Evolutionary conservation across 305 asterid species (phyloP).

Genomic region (Rubia peregrina): DNA sequence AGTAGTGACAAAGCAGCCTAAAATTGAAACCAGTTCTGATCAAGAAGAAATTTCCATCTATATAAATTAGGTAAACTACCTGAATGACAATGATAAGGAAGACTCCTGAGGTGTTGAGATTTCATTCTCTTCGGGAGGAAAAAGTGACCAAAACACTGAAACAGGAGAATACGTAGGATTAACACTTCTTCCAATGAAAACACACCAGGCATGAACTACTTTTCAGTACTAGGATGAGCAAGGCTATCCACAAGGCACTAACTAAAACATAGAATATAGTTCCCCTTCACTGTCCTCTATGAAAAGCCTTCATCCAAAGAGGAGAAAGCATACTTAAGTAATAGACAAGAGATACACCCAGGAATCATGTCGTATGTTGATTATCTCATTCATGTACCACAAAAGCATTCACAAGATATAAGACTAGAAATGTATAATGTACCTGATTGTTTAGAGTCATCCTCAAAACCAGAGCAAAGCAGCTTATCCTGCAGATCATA

Average conservation of each 20-base stretch:
- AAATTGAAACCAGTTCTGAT: not conserved
- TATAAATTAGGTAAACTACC: conserved; percentile 30
- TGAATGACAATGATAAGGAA: conserved; percentile 76
- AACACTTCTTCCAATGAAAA: not conserved
- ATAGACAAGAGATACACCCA: not conserved
- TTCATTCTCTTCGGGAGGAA: conserved; percentile 57
- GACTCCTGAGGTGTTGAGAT: conserved; percentile 63
- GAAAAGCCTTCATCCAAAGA: not conserved
- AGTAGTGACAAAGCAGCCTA: not conserved
- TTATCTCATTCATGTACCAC: not conserved
- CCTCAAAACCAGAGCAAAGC: conserved; percentile 49
- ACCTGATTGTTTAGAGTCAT: conserved; percentile 69
- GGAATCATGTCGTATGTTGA: not conserved
- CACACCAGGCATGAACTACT: not conserved
- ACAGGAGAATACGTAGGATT: conserved; percentile 14
- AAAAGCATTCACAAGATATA: conserved; percentile 1
- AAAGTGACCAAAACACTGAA: conserved; percentile 87
- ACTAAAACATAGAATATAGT: not conserved
- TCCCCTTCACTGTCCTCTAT: not conserved
- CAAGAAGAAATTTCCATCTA: not conserved
- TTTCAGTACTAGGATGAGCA: not conserved
- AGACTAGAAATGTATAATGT: conserved; percentile 11
- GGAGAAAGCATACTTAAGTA: not conserved
- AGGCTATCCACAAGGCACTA: not conserved
- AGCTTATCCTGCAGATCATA: conserved; percentile 51